phyloP scores from a whole-genome alignment of 176 grass and related monocot genomes.

The Phoenix dactylifera region DNA sequence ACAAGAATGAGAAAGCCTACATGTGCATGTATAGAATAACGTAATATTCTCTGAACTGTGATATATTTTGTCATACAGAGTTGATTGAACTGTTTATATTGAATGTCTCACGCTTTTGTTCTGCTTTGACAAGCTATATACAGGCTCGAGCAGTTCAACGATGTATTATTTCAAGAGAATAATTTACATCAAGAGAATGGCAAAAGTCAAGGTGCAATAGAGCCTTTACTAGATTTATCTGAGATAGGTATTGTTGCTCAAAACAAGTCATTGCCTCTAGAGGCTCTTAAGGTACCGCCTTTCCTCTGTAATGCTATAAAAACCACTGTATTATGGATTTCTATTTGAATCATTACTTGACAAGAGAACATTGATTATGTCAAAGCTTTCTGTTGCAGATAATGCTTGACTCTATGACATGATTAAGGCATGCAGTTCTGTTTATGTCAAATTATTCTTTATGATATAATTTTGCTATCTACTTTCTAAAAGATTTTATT shows the following conservation, averaged over 20 bases:
- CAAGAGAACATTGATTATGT: too few species aligned
- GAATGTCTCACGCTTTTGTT: too few species aligned
- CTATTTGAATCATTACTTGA: too few species aligned
- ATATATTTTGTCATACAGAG: too few species aligned
- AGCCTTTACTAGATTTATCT: slow-evolving; percentile 50
- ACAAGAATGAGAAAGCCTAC: slow-evolving; percentile 43
- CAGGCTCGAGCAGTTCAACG: slow-evolving; percentile 97
- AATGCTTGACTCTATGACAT: too few species aligned
- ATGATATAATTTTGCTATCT: too few species aligned
- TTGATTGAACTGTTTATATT: too few species aligned
- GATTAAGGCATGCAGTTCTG: too few species aligned
- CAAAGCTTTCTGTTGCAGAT: too few species aligned
- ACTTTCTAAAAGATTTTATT: too few species aligned
- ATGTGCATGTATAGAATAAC: slow-evolving; percentile 96
- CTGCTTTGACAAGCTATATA: slow-evolving; percentile 14
- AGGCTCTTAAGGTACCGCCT: slow-evolving; percentile 63
- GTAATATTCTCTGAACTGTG: slow-evolving; percentile 23
- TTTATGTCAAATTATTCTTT: too few species aligned
- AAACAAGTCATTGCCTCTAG: slow-evolving; percentile 58
- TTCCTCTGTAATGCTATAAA: background rate
- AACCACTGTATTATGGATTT: too few species aligned
- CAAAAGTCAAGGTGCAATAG: slow-evolving; percentile 16
- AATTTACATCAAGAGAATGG: slow-evolving; percentile 34
- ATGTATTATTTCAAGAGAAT: slow-evolving; percentile 84
- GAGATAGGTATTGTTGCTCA: slow-evolving; percentile 36